Evolutionary conservation across 768 basidiomycete genomes (phyloP).

Genomic region (Lactarius psammicola): DNA sequence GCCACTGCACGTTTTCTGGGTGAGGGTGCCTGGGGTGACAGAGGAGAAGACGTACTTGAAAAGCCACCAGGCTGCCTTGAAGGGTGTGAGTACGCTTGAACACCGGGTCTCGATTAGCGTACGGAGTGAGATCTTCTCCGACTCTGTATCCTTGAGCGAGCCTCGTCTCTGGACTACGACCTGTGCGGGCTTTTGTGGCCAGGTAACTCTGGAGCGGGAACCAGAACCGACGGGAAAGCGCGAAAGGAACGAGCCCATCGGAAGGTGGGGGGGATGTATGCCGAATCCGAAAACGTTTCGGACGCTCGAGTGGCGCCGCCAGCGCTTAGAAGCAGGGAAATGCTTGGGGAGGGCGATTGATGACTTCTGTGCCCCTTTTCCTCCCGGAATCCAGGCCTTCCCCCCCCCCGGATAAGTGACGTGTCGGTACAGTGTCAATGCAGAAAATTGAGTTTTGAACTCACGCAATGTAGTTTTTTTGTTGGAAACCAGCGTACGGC

Average conservation of each 20-base stretch:
- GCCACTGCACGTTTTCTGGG: slow-evolving; percentile 35
- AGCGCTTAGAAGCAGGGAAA: not conserved
- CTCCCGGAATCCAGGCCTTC: not conserved
- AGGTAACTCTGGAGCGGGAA: slow-evolving; percentile 12
- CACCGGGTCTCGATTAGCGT: slow-evolving; percentile 33
- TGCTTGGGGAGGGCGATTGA: not conserved
- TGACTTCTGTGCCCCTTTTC: no score
- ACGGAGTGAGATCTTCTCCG: slow-evolving; percentile 27
- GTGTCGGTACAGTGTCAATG: not conserved
- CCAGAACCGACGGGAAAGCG: not conserved
- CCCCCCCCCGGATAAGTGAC: not conserved
- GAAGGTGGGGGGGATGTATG: not conserved
- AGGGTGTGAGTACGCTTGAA: slow-evolving; percentile 33
- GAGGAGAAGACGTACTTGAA: slow-evolving; percentile 30
- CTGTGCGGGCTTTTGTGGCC: slow-evolving; percentile 13
- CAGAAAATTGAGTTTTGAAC: not conserved
- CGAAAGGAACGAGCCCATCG: not conserved
- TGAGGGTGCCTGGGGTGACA: not conserved
- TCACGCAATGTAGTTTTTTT: no score
- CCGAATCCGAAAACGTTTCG: not conserved
- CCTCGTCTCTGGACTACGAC: slow-evolving; percentile 4
- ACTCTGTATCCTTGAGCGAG: not conserved
- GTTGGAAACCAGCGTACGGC: no score
- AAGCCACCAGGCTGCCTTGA: slow-evolving; percentile 36
- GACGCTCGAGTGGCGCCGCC: not conserved